These are phyloP conservation scores for Stagonosporopsis tanaceti DNA, from an alignment of 2,329 filamentous ascomycete species.

Conservation along the genomic window DNA sequence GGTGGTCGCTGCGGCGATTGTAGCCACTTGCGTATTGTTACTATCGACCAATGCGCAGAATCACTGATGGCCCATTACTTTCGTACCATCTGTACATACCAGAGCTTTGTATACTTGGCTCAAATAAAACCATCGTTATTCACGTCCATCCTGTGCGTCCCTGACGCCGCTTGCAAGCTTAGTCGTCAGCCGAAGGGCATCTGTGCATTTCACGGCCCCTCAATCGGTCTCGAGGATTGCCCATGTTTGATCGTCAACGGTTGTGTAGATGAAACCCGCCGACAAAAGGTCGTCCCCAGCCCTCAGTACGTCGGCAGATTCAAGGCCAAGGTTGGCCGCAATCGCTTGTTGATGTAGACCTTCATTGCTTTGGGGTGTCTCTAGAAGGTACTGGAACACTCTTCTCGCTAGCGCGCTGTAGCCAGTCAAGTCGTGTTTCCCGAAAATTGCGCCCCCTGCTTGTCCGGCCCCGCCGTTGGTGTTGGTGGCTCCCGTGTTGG, in stretches of 20 bases:
- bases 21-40: constrained; percentile 52
- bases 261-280: constrained; percentile 83
- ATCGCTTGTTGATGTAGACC: constrained; percentile 84
- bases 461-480: constrained; percentile 34
- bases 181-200: not conserved
- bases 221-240: constrained; percentile 73
- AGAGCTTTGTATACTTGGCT: not conserved
- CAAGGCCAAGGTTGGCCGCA: constrained; percentile 69
- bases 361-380: constrained; percentile 76
- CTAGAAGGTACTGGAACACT: constrained; percentile 75
- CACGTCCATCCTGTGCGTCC: not conserved
- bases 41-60: constrained; percentile 50
- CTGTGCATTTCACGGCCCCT: not conserved
- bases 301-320: constrained; percentile 73
- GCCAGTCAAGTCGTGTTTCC: constrained; percentile 43
- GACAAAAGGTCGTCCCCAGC: constrained; percentile 83
- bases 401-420: constrained; percentile 68
- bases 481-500: constrained; percentile 46
- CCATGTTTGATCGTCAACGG: constrained; percentile 92
- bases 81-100: constrained; percentile 13
- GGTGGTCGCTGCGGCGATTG: constrained; percentile 51
- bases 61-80: constrained; percentile 18
- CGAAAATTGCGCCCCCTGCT: constrained; percentile 41
- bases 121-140: not conserved
- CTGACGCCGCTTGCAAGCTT: not conserved